Percentiles rank a stretch among this genome's conserved stretches.
These are phyloP conservation scores for Oropetium thomaeum DNA, from an alignment of 176 grass and related monocot species.

Conservation along the genomic window DNA sequence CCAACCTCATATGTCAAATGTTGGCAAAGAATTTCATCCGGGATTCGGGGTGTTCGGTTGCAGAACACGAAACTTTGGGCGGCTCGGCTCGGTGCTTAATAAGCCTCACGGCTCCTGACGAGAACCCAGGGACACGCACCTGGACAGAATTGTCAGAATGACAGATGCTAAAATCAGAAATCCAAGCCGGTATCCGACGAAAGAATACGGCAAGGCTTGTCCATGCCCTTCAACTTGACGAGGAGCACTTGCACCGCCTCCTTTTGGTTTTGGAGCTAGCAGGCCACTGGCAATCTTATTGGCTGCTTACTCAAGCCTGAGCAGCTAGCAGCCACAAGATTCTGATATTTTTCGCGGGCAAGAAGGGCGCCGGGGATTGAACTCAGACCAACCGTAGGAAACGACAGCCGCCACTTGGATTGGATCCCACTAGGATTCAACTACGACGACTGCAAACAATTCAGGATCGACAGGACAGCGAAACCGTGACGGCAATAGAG, in stretches of 20 bases:
- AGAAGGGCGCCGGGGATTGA: not conserved
- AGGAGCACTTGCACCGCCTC: not conserved
- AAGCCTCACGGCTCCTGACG: not conserved
- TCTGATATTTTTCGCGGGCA: constrained; percentile 3
- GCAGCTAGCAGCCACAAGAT: not conserved
- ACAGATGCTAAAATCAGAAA: not conserved
- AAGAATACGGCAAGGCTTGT: not conserved
- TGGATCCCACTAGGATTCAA: constrained; percentile 7
- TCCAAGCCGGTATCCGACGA: not conserved
- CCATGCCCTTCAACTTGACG: not conserved
- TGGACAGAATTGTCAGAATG: too few relatives aligned
- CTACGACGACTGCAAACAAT: not conserved
- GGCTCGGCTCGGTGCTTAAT: not conserved
- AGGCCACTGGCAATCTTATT: not conserved
- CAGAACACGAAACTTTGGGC: not conserved
- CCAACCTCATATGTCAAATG: too few relatives aligned
- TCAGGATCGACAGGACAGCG: not conserved
- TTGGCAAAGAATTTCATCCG: too few relatives aligned
- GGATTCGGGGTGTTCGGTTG: too few relatives aligned
- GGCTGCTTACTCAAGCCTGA: not conserved
- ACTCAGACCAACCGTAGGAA: not conserved
- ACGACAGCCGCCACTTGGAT: constrained; percentile 11
- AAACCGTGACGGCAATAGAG: not conserved
- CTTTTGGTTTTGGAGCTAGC: not conserved
- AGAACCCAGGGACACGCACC: too few relatives aligned